Evolutionary conservation across 371 early-diverging fungal species (phyloP).

Genomic region (Mortierella sp.): DNA sequence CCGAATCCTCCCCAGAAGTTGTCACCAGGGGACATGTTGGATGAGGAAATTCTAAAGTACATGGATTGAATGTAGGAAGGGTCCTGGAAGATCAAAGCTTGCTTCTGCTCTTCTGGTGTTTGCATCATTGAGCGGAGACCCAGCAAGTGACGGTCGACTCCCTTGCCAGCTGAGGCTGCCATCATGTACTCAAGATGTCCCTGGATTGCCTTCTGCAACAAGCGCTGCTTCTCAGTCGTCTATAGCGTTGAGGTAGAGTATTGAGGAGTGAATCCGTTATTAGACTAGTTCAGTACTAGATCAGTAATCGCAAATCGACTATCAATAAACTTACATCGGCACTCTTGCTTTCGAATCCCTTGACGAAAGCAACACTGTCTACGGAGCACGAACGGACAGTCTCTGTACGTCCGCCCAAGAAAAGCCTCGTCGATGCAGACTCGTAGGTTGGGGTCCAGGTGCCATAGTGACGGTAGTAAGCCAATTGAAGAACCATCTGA

Average conservation of each 20-base stretch:
- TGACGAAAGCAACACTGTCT: constrained; percentile 76
- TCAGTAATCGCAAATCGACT: neutral
- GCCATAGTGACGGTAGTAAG: constrained; percentile 77
- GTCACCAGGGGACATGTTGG: constrained; percentile 83
- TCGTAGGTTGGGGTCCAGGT: constrained; percentile 79
- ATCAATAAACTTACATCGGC: constrained; percentile 59
- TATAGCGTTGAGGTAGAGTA: constrained; percentile 23
- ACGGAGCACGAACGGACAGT: constrained; percentile 79
- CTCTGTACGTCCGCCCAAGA: constrained; percentile 90
- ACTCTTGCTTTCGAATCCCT: constrained; percentile 69
- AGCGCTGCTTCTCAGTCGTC: constrained; percentile 68
- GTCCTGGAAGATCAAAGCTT: constrained; percentile 75
- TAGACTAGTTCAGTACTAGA: too few relatives aligned
- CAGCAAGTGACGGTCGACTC: constrained; percentile 87
- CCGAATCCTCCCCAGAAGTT: constrained; percentile 86
- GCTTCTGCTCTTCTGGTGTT: constrained; percentile 61
- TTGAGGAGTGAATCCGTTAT: neutral
- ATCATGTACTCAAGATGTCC: constrained; percentile 75
- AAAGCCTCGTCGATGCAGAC: constrained; percentile 82
- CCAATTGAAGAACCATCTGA: constrained; percentile 85
- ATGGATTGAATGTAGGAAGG: constrained; percentile 71
- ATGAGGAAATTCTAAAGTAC: constrained; percentile 77
- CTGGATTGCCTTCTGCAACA: constrained; percentile 71
- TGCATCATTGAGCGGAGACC: constrained; percentile 76
- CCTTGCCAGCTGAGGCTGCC: constrained; percentile 71